Evolutionary conservation across 2,329 filamentous ascomycete genomes (phyloP).

Genomic region (Phyllosticta paracitricarpa): DNA sequence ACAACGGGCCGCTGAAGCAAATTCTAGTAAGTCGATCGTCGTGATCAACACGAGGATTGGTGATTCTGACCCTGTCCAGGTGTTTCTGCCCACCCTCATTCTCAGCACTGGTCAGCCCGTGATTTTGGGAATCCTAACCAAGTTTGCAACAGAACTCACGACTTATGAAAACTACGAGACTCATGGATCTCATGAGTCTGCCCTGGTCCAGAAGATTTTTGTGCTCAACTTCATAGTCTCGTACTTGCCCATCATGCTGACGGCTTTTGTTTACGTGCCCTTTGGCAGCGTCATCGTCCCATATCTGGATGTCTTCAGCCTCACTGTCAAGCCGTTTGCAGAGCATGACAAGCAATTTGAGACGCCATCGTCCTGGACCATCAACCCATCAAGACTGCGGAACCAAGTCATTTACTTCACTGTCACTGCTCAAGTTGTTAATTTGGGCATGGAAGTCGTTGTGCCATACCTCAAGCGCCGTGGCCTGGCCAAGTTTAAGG

Average conservation of each 20-base stretch:
- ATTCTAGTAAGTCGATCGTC: constrained; percentile 53
- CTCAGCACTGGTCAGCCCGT: constrained; percentile 74
- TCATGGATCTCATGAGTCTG: constrained; percentile 68
- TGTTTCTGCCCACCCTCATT: constrained; percentile 80
- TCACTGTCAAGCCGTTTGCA: constrained; percentile 64
- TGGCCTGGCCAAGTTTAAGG: constrained; percentile 67
- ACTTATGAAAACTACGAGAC: constrained; percentile 90
- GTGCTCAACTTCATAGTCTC: constrained; percentile 95
- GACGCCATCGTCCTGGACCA: constrained; percentile 49
- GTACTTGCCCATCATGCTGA: constrained; percentile 84
- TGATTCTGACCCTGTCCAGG: constrained; percentile 38
- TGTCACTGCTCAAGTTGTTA: constrained; percentile 85
- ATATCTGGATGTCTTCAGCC: constrained; percentile 71
- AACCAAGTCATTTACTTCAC: constrained; percentile 95
- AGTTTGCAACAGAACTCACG: constrained; percentile 66
- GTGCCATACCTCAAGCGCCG: constrained; percentile 77
- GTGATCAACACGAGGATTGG: neutral
- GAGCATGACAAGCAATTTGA: constrained; percentile 63
- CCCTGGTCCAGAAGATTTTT: constrained; percentile 86
- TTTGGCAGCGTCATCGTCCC: constrained; percentile 79
- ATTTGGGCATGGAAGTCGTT: constrained; percentile 72
- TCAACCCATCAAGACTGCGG: constrained; percentile 73
- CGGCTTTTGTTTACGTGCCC: constrained; percentile 87
- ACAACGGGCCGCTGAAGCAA: constrained; percentile 76
- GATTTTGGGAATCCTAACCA: constrained; percentile 64